A percentile compares a stretch with the other conserved stretches of the same genome.
Evolutionary conservation across 2,329 filamentous ascomycete genomes (phyloP).

Genomic region (Lasiodiplodia citricola): DNA sequence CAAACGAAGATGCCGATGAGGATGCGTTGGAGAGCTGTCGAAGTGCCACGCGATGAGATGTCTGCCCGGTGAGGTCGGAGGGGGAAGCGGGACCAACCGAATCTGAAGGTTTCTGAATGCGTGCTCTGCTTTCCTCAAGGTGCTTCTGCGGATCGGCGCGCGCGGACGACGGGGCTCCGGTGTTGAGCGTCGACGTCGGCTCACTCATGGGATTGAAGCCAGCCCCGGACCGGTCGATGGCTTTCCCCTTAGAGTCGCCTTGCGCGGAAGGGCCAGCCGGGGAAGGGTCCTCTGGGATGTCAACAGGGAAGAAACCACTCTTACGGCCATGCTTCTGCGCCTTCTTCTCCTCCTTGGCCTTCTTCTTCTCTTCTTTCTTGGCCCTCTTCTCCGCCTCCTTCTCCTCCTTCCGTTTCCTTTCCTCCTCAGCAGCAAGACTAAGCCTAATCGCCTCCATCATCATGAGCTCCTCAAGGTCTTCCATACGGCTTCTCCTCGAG

Average conservation of each 20-base stretch:
- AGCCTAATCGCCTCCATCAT: constrained; percentile 94
- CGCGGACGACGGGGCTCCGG: constrained; percentile 31
- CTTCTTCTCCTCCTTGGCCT: constrained; percentile 68
- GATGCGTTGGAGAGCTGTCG: constrained; percentile 87
- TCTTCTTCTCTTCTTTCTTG: constrained; percentile 84
- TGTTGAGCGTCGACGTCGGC: constrained; percentile 49
- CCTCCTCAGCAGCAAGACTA: constrained; percentile 90
- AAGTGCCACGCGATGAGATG: constrained; percentile 68
- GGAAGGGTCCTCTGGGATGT: constrained; percentile 38
- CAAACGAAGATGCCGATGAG: constrained; percentile 77
- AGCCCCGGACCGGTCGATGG: constrained; percentile 48
- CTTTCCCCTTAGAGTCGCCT: constrained; percentile 58
- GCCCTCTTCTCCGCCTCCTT: constrained; percentile 81
- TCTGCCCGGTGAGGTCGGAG: constrained; percentile 41
- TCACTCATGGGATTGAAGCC: constrained; percentile 51
- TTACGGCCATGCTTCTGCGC: constrained; percentile 72
- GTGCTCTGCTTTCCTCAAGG: constrained; percentile 52
- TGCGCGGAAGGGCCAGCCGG: constrained; percentile 55
- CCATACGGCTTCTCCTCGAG: constrained; percentile 67
- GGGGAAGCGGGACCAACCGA: constrained; percentile 49
- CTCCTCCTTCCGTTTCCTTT: constrained; percentile 83
- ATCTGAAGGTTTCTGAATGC: constrained; percentile 35
- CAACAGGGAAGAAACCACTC: constrained; percentile 51
- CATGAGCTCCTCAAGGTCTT: constrained; percentile 97
- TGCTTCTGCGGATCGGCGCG: constrained; percentile 50